A percentile compares a stretch with the other conserved stretches of the same genome.
phyloP scores from a whole-genome alignment of 2,329 filamentous ascomycete genomes.

The Thelonectria blattea region DNA sequence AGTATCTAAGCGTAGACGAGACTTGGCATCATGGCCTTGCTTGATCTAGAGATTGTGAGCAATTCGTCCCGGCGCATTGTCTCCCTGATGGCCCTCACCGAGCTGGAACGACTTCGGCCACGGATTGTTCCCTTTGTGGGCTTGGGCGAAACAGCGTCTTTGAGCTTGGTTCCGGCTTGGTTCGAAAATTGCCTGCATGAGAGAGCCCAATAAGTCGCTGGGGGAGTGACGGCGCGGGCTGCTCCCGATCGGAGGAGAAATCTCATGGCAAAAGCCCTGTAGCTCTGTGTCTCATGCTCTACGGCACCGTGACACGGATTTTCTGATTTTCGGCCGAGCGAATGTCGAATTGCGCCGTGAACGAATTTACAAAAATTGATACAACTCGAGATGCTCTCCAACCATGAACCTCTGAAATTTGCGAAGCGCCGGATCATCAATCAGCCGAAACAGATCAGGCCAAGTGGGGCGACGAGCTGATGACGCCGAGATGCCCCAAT shows the following conservation, averaged over 20 bases:
- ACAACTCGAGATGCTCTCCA: constrained; percentile 14
- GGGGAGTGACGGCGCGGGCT: constrained; percentile 31
- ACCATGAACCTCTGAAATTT: constrained; percentile 28
- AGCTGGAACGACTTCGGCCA: constrained; percentile 24
- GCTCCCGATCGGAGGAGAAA: constrained; percentile 36
- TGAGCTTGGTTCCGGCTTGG: neutral
- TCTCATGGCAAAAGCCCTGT: constrained; percentile 39
- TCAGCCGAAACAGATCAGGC: constrained; percentile 21
- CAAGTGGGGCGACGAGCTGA: constrained; percentile 28
- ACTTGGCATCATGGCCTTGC: constrained; percentile 44
- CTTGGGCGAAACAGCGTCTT: neutral
- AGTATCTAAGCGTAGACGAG: constrained; percentile 39
- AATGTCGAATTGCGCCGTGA: constrained; percentile 5
- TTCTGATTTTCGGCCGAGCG: constrained; percentile 11
- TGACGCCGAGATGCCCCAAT: constrained; percentile 32
- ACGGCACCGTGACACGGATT: neutral
- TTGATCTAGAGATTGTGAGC: constrained; percentile 35
- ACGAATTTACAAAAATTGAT: constrained; percentile 21
- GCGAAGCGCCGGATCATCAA: constrained; percentile 28
- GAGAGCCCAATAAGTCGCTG: constrained; percentile 30
- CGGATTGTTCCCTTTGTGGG: constrained; percentile 16
- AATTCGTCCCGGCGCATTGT: neutral
- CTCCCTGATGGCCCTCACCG: constrained; percentile 31
- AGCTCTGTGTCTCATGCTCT: constrained; percentile 27
- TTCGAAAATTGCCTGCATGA: constrained; percentile 20